Base-by-base conservation (phyloP, 371 early-diverging fungal species). In the Funneliformis caledonium region DNA sequence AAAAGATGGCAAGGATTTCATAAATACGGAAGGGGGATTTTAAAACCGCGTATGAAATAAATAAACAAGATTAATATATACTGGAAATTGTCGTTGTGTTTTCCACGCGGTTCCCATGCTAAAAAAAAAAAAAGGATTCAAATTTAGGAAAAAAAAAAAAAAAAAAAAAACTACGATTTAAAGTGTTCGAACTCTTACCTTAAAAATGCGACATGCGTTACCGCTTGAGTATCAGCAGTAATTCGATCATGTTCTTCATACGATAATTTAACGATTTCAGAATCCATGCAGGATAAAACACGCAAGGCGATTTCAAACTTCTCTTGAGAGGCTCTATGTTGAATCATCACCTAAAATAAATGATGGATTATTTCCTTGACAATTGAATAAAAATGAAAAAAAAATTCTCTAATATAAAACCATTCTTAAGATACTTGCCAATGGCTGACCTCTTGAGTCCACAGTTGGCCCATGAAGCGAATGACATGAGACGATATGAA, bases 211-310 rank as follows among this genome's bases (percentile, higher is more conserved):
- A 97, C 88, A 83, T 98, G 98, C 2, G 98, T 98, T 14, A 95
- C 97, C 7, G 98, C 97, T 85, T 98, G 98, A 1, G 98, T 98
- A 82, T 98, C 97, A 1, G 98, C 98, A 2, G 98, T 98, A 68
- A 98, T 96, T 5, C 83, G 88, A 83, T 98, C 98, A 81, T 98
- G 98, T 80, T 97, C 96, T 81, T 93, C 86, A 70, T 90, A 92
- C 45, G 90, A 88, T 81, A 97, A 82, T 82, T 92, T 88, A 1
- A 96, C 95, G 65, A 96, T 88, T 62, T 95, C 88, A 5, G 96
- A 94, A 78, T 93, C 89, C 22, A 98, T 91, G 65, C 93, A 89
- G 9, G 86, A 87, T 47, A 98, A 83, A 4, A 97, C 90, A 14
- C 87, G 82, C 14, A 93, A 84, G 0, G 91, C 94, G 26, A 89